Evolutionary conservation across 352 stramenopile species (phyloP).

Genomic region (Phytophthora lateralis): DNA sequence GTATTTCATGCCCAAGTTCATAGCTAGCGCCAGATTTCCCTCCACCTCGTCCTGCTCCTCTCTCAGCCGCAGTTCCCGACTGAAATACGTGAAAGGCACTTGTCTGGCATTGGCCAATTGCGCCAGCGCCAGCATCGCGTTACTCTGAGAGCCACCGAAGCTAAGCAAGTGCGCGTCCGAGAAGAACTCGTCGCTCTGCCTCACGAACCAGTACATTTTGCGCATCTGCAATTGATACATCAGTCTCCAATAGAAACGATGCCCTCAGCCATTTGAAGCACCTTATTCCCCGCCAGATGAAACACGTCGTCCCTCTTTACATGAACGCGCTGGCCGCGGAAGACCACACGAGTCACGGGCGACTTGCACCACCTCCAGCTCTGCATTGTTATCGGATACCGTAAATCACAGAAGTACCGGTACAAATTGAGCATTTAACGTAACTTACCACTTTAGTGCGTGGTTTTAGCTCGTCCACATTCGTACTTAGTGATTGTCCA

Average conservation of each 20-base stretch:
- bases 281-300: slow-evolving; percentile 87
- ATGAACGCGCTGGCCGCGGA: slow-evolving; percentile 71
- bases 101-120: slow-evolving; percentile 73
- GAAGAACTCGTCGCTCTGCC: slow-evolving; percentile 68
- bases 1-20: slow-evolving; percentile 70
- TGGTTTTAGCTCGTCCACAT: too few relatives aligned
- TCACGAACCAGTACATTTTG: slow-evolving; percentile 82
- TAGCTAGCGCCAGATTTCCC: slow-evolving; percentile 56
- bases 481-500: slow-evolving; percentile 29
- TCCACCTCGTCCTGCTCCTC: slow-evolving; percentile 7
- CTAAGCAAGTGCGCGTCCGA: slow-evolving; percentile 66
- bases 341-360: slow-evolving; percentile 66
- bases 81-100: slow-evolving; percentile 89
- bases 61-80: slow-evolving; percentile 37
- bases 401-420: too few relatives aligned
- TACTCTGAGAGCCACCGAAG: slow-evolving; percentile 83
- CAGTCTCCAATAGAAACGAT: background rate
- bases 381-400: too few relatives aligned
- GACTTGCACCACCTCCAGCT: slow-evolving; percentile 38
- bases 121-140: slow-evolving; percentile 86
- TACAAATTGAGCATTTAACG: too few relatives aligned
- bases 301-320: slow-evolving; percentile 88
- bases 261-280: slow-evolving; percentile 7
- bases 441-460: too few relatives aligned
- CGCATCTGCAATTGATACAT: slow-evolving; percentile 59